A percentile compares a stretch with the other conserved stretches of the same genome.
phyloP scores from a whole-genome alignment of 768 basidiomycete genomes.

The Suillus fuscotomentosus region DNA sequence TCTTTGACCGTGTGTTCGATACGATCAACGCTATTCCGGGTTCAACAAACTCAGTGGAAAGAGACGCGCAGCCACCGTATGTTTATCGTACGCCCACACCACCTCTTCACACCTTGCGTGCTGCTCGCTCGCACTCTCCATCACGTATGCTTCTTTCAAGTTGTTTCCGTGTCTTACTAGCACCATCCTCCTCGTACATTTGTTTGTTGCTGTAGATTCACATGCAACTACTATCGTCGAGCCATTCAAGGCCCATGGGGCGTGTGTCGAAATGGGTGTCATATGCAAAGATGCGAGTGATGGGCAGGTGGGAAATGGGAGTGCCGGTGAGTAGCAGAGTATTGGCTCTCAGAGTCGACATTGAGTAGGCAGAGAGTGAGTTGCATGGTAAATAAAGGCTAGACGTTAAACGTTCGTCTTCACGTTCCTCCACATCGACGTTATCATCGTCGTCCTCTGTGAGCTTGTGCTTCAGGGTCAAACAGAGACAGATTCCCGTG shows the following conservation, averaged over 20 bases:
- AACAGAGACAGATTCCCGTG: no score
- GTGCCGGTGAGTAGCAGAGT: slow-evolving; percentile 72
- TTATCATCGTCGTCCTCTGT: slow-evolving; percentile 16
- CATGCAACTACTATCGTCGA: slow-evolving; percentile 76
- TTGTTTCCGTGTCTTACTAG: no score
- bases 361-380: slow-evolving; percentile 4
- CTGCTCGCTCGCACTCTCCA: not conserved
- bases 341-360: slow-evolving; percentile 46
- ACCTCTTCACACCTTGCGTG: not conserved
- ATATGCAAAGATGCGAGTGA: slow-evolving; percentile 77
- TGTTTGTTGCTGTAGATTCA: no score
- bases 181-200: no score
- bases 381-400: slow-evolving; percentile 6
- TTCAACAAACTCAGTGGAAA: not conserved
- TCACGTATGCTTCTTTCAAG: not conserved
- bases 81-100: not conserved
- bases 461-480: no score
- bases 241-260: slow-evolving; percentile 82
- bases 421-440: slow-evolving; percentile 33
- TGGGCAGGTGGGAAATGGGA: slow-evolving; percentile 75
- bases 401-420: not conserved
- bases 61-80: not conserved
- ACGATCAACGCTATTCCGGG: not conserved
- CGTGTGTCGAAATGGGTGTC: slow-evolving; percentile 73
- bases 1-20: not conserved